Percentiles rank a stretch among this genome's conserved stretches.
Conservation (phyloP, 495 filamentous ascomycete genomes). For the Baudoinia panamericana region DNA sequence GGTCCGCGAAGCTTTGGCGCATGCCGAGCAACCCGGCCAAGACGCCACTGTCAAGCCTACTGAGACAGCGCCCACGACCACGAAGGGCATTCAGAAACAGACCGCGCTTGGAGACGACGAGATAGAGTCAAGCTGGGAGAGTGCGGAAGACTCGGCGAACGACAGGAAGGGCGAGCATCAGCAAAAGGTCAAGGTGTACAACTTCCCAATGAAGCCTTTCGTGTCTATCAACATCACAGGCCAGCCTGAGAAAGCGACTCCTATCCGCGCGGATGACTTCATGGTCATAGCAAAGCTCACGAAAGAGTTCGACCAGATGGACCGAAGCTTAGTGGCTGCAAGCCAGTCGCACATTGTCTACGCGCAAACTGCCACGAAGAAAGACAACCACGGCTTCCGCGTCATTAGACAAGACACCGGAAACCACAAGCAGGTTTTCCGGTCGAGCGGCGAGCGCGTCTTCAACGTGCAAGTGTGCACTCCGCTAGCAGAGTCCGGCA, state of each 20-base stretch:
- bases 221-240: conserved; percentile 55
- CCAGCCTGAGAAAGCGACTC: conserved; percentile 27
- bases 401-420: conserved; percentile 92
- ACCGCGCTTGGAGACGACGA: conserved; percentile 22
- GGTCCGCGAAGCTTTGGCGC: conserved; percentile 50
- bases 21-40: conserved; percentile 27
- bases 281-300: conserved; percentile 85
- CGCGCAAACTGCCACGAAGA: conserved; percentile 57
- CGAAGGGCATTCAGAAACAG: conserved; percentile 34
- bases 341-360: conserved; percentile 89
- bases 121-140: conserved; percentile 20
- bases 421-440: conserved; percentile 76
- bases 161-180: conserved; percentile 41
- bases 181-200: conserved; percentile 60
- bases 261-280: conserved; percentile 51
- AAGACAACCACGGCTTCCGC: conserved; percentile 60
- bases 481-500: conserved; percentile 32
- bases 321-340: conserved; percentile 80
- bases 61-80: conserved; percentile 26
- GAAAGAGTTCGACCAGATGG: conserved; percentile 94
- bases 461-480: conserved; percentile 82
- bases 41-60: conserved; percentile 10
- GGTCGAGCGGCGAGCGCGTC: conserved; percentile 71
- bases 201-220: conserved; percentile 93
- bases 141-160: conserved; percentile 41